Conservation (phyloP, 257 asterid species). For the Agastache rugosa region DNA sequence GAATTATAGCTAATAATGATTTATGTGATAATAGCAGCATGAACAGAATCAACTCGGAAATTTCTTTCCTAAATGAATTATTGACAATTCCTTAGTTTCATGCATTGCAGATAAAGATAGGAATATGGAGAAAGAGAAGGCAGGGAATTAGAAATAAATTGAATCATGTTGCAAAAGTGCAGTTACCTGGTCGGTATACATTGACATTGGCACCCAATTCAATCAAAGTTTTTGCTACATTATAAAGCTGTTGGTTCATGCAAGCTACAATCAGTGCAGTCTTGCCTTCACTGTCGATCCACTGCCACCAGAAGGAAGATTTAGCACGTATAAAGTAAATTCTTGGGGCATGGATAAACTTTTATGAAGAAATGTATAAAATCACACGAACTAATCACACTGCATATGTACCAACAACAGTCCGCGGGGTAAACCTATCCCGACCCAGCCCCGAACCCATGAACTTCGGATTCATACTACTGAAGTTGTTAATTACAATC, state of each 20-base stretch:
- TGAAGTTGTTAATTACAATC: neutral
- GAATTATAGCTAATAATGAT: neutral
- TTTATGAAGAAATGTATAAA: neutral
- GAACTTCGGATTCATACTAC: neutral
- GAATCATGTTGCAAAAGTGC: slow-evolving; percentile 1
- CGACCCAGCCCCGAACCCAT: neutral
- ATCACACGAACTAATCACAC: neutral
- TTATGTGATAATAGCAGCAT: neutral
- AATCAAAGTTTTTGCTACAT: slow-evolving; percentile 80
- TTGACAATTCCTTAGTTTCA: slow-evolving; percentile 4
- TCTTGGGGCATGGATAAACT: neutral
- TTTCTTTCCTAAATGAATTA: neutral
- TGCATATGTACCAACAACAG: neutral
- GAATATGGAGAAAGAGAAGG: slow-evolving; percentile 4
- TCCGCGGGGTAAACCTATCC: neutral
- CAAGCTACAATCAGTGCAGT: slow-evolving; percentile 87
- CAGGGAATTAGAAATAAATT: neutral
- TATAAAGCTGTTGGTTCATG: slow-evolving; percentile 72
- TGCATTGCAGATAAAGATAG: neutral
- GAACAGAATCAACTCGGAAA: neutral
- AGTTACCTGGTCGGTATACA: slow-evolving; percentile 86
- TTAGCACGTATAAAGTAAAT: neutral
- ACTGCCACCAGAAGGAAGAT: slow-evolving; percentile 49
- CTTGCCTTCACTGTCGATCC: slow-evolving; percentile 89
- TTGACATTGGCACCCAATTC: slow-evolving; percentile 95